Evolutionary conservation across 768 basidiomycete species (phyloP).

Genomic region (Lyophyllum decastes): DNA sequence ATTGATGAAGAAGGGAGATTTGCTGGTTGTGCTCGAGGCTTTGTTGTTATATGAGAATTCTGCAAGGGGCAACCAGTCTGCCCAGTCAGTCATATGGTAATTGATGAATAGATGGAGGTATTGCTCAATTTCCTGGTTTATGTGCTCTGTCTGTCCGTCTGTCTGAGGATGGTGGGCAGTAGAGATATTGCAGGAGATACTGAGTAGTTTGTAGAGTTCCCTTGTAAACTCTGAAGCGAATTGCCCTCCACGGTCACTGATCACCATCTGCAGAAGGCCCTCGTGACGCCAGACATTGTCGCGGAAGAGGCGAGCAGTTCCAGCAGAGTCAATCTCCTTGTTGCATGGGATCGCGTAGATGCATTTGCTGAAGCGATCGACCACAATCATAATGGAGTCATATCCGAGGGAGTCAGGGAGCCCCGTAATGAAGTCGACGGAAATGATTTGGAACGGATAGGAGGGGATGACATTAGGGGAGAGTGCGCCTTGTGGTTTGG

Average conservation of each 20-base stretch:
- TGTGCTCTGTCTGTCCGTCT: slow-evolving; percentile 5
- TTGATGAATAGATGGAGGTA: slow-evolving; percentile 28
- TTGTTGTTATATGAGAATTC: slow-evolving; percentile 35
- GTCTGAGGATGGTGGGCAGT: slow-evolving; percentile 8
- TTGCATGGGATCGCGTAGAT: not conserved
- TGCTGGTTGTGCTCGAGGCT: slow-evolving; percentile 23
- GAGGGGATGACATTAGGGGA: too few relatives aligned
- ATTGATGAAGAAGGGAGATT: slow-evolving; percentile 32
- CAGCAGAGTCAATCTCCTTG: not conserved
- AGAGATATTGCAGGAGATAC: not conserved
- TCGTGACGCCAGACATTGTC: slow-evolving; percentile 5
- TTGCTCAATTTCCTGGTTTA: slow-evolving; percentile 18
- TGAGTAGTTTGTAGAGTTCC: not conserved
- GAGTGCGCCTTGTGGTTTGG: too few relatives aligned
- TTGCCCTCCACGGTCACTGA: slow-evolving; percentile 17
- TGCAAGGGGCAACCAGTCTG: slow-evolving; percentile 26
- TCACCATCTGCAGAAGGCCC: slow-evolving; percentile 5
- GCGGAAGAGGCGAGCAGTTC: not conserved
- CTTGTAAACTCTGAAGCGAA: slow-evolving; percentile 13
- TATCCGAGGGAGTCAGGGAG: slow-evolving; percentile 31
- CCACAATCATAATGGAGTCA: slow-evolving; percentile 35
- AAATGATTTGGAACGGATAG: slow-evolving; percentile 26
- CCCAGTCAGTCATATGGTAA: slow-evolving; percentile 32
- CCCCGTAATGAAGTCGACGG: slow-evolving; percentile 35
- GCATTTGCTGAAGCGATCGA: slow-evolving; percentile 13